Evolutionary conservation across 2,329 filamentous ascomycete genomes (phyloP).

Genomic region (Fusarium sacchari): DNA sequence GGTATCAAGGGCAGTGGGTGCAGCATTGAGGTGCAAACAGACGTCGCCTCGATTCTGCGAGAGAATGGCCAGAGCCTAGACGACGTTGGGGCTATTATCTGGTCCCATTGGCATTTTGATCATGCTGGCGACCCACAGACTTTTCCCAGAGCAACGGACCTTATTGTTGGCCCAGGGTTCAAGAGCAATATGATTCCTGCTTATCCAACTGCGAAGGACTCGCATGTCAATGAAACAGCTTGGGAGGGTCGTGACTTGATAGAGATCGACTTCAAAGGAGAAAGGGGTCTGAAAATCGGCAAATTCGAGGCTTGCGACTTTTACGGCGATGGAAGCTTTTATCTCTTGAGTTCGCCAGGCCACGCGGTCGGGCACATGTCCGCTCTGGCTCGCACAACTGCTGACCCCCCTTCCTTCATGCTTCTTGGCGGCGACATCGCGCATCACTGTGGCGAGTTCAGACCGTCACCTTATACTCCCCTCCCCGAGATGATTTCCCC

Average conservation of each 20-base stretch:
- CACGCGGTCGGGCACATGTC: neutral
- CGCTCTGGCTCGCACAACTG: neutral
- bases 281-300: neutral
- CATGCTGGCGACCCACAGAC: neutral
- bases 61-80: neutral
- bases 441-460: neutral
- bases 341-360: neutral
- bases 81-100: neutral
- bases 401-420: neutral
- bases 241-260: neutral
- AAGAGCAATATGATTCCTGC: neutral
- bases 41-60: neutral
- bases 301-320: neutral
- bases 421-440: neutral
- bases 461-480: neutral
- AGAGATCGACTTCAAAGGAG: neutral
- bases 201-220: neutral
- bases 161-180: neutral
- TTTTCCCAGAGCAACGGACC: neutral
- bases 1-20: neutral
- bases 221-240: neutral
- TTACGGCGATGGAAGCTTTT: neutral
- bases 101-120: neutral
- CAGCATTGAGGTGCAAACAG: neutral
- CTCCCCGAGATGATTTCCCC: neutral